Evolutionary conservation across 495 filamentous ascomycete species (phyloP).

Genomic region (Diplogelasinospora grovesii): DNA sequence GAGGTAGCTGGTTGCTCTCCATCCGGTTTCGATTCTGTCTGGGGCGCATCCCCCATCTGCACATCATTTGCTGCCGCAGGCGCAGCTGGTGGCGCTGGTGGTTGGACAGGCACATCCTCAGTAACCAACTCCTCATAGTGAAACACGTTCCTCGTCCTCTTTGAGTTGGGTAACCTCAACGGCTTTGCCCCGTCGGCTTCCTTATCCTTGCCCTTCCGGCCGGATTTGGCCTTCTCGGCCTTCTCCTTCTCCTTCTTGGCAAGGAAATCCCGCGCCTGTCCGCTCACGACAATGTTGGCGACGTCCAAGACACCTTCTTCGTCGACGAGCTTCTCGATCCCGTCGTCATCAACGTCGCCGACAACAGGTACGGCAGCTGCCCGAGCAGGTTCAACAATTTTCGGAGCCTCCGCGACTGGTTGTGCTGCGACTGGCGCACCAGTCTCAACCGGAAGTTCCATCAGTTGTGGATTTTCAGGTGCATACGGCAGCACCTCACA

Average conservation of each 20-base stretch:
- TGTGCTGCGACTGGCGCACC: slow-evolving; percentile 7
- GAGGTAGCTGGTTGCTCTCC: slow-evolving; percentile 2
- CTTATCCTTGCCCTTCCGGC: slow-evolving; percentile 43
- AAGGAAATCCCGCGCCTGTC: slow-evolving; percentile 86
- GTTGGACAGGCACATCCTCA: slow-evolving; percentile 43
- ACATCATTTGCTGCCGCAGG: slow-evolving; percentile 15
- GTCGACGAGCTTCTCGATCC: slow-evolving; percentile 44
- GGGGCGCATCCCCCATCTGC: slow-evolving; percentile 15
- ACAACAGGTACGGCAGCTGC: slow-evolving; percentile 9
- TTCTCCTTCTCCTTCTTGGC: slow-evolving; percentile 90
- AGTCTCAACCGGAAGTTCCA: slow-evolving; percentile 52
- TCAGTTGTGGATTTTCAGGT: slow-evolving; percentile 48
- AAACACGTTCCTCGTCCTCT: slow-evolving; percentile 68
- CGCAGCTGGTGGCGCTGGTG: slow-evolving; percentile 33
- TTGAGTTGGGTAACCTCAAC: slow-evolving; percentile 69
- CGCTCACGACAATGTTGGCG: slow-evolving; percentile 84
- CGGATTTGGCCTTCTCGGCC: slow-evolving; percentile 53
- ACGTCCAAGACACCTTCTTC: slow-evolving; percentile 89
- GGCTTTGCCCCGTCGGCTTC: slow-evolving; percentile 56
- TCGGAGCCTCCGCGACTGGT: slow-evolving; percentile 30
- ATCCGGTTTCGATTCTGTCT: slow-evolving; percentile 8
- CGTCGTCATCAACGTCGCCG: slow-evolving; percentile 37
- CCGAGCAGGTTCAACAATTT: slow-evolving; percentile 27
- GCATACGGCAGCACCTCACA: slow-evolving; percentile 77
- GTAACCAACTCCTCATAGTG: slow-evolving; percentile 73